Conservation (phyloP, 208 protist species). For the Wallacemonas rigidus region DNA sequence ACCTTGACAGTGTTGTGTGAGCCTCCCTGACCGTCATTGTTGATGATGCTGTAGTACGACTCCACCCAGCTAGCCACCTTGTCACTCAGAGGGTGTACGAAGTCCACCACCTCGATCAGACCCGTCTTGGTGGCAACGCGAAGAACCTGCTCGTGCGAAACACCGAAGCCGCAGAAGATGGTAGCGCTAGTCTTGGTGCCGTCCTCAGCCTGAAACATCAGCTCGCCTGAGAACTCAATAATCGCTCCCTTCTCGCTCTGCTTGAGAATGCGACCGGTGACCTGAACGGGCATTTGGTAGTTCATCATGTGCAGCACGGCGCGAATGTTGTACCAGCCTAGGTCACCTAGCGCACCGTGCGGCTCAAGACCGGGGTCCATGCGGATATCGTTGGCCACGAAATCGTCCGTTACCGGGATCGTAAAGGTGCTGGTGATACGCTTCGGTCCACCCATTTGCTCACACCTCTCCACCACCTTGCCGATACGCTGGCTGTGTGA, state of each 20-base stretch:
- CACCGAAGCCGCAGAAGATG: slow-evolving; percentile 43
- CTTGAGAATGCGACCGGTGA: slow-evolving; percentile 52
- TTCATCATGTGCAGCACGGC: slow-evolving; percentile 62
- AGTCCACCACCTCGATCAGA: slow-evolving; percentile 46
- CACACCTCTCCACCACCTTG: slow-evolving; percentile 24
- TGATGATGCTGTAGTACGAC: slow-evolving; percentile 34
- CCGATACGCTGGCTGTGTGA: slow-evolving; percentile 46
- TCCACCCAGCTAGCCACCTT: slow-evolving; percentile 21
- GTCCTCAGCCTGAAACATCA: slow-evolving; percentile 30
- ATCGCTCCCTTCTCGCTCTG: slow-evolving; percentile 39
- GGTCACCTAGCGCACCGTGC: slow-evolving; percentile 53
- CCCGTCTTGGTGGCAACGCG: slow-evolving; percentile 35
- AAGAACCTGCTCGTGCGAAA: slow-evolving; percentile 28
- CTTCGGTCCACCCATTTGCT: slow-evolving; percentile 34
- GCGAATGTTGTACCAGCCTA: slow-evolving; percentile 67
- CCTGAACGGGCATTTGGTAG: slow-evolving; percentile 40
- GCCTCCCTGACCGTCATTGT: slow-evolving; percentile 29
- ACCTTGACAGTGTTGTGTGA: slow-evolving; percentile 24
- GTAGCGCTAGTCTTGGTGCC: slow-evolving; percentile 22
- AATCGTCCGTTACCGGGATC: slow-evolving; percentile 25
- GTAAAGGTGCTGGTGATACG: slow-evolving; percentile 45
- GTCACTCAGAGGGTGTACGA: slow-evolving; percentile 25
- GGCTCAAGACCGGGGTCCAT: slow-evolving; percentile 50
- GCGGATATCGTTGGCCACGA: slow-evolving; percentile 46
- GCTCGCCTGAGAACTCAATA: slow-evolving; percentile 38